Percentiles rank a stretch among this genome's conserved stretches.
Evolutionary conservation across 1,284 basidiomycete genomes (phyloP).

Genomic region (Macrocystidia cucumis): DNA sequence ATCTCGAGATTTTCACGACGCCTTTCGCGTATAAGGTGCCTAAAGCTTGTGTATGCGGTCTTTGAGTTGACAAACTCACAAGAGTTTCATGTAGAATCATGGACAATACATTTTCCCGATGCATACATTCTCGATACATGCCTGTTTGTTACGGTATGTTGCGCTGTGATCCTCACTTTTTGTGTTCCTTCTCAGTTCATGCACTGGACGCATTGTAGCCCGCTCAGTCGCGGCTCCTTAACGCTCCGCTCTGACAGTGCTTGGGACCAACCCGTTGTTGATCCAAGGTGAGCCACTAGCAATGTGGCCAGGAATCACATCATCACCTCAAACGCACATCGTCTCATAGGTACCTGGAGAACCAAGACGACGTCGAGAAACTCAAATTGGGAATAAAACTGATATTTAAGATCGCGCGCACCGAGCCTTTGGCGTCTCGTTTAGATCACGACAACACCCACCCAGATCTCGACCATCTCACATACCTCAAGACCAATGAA

Average conservation of each 20-base stretch:
- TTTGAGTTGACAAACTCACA: not conserved
- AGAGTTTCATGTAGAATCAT: slow-evolving; percentile 15
- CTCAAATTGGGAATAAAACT: slow-evolving; percentile 47
- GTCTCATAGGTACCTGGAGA: slow-evolving; percentile 55
- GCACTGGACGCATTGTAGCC: slow-evolving; percentile 20
- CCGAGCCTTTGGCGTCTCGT: slow-evolving; percentile 38
- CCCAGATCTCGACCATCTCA: slow-evolving; percentile 35
- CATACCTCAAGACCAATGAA: slow-evolving; percentile 29
- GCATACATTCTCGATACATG: slow-evolving; percentile 32
- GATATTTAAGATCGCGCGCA: slow-evolving; percentile 38
- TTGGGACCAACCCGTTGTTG: slow-evolving; percentile 29
- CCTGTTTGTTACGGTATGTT: slow-evolving; percentile 27
- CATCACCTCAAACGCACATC: too few relatives aligned
- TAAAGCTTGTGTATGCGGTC: slow-evolving; percentile 1
- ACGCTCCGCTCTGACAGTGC: slow-evolving; percentile 29
- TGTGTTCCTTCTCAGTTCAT: not conserved
- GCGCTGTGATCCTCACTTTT: not conserved
- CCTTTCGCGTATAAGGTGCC: slow-evolving; percentile 35
- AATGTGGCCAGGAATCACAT: too few relatives aligned
- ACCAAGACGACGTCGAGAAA: slow-evolving; percentile 45
- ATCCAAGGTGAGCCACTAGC: slow-evolving; percentile 28
- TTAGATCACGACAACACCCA: slow-evolving; percentile 33
- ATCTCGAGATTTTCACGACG: slow-evolving; percentile 51
- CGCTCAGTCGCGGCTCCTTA: slow-evolving; percentile 29
- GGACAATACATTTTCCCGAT: slow-evolving; percentile 23